Base-by-base conservation (phyloP, 164 flowering plant genomes). In the Aristolochia contorta region DNA sequence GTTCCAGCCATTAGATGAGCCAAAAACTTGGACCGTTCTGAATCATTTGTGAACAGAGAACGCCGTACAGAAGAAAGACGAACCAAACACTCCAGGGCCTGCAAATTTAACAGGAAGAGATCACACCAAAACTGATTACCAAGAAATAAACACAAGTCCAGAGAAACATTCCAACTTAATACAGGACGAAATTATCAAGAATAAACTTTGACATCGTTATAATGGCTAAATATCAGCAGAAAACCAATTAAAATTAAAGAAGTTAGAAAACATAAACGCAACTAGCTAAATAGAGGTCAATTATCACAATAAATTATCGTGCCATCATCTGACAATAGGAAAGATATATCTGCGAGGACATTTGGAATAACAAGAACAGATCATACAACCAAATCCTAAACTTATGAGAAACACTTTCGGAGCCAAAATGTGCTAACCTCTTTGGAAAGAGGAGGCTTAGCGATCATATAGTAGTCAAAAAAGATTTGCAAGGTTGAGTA, bases 71-170 rank as follows among this genome's bases (percentile, higher is more conserved):
- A 93, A 65, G 95, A 96, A 68, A 93, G 72, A 54, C 99, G 82
- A 59, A 93, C 99, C 73, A 93, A 80, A 77, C 97, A 93, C 72
- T 91, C 99, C 75, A 93, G 70, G 58, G 99, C 94, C 99, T 93
- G 72, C 41, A 63, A 65, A 67, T 23, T 18, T 66, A 47, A 65
- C 6, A 59, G 4, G 2, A 47, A 61, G 7, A 16, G 12, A n/a
- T 41, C 33, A 47, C 5, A 45, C 56, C 22, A 16, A 48, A 56
- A 1, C 15, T 18, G 1, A 18, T 18, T 33, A 4, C n/a, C 27
- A 12, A 48, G 14, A 51, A 41, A 59, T 18, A 58, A 58, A 18
- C 8, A n/a, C 6, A 9, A 27, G 23, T 30, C 27, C 12, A 23
- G 60, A 47, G 18, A 65, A 58, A 18, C 2, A 57, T 41, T 16